Evolutionary conservation across 371 early-diverging fungal species (phyloP).

Genomic region (Mucor saturninus): DNA sequence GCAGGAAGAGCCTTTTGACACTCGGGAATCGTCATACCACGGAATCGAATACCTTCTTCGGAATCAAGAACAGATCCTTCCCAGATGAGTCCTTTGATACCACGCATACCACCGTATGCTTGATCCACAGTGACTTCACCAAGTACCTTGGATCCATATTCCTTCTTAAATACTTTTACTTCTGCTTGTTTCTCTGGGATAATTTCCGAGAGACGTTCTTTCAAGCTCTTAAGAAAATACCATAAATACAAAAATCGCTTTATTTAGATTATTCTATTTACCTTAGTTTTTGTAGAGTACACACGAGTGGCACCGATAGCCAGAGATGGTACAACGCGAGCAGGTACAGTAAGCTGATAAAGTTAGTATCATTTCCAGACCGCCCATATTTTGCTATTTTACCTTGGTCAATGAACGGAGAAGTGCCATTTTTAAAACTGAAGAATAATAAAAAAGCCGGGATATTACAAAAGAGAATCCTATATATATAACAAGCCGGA

Average conservation of each 20-base stretch:
- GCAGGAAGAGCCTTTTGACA: slow-evolving; percentile 91
- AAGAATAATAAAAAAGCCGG: not conserved
- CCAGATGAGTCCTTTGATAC: slow-evolving; percentile 98
- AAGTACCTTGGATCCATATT: slow-evolving; percentile 87
- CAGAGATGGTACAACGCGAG: slow-evolving; percentile 42
- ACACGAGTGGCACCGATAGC: slow-evolving; percentile 47
- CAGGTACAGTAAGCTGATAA: slow-evolving; percentile 6
- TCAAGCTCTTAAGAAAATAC: slow-evolving; percentile 64
- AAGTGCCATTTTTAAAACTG: not conserved
- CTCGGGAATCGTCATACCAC: slow-evolving; percentile 95
- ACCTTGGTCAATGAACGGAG: slow-evolving; percentile 2
- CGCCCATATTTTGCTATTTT: not conserved
- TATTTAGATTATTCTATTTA: slow-evolving; percentile 14
- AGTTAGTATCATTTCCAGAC: not conserved
- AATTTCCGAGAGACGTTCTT: slow-evolving; percentile 91
- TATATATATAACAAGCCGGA: not conserved
- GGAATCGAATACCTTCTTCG: slow-evolving; percentile 99
- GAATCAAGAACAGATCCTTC: slow-evolving; percentile 97
- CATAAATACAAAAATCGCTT: not conserved
- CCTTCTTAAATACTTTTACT: slow-evolving; percentile 90
- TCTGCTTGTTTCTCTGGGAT: slow-evolving; percentile 95
- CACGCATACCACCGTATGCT: slow-evolving; percentile 98
- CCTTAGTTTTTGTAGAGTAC: slow-evolving; percentile 52
- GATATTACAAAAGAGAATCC: not conserved
- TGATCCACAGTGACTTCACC: slow-evolving; percentile 97